A percentile compares a stretch with the other conserved stretches of the same genome.
Evolutionary conservation across 2,329 filamentous ascomycete species (phyloP).

Genomic region (Aspergillus sp.): DNA sequence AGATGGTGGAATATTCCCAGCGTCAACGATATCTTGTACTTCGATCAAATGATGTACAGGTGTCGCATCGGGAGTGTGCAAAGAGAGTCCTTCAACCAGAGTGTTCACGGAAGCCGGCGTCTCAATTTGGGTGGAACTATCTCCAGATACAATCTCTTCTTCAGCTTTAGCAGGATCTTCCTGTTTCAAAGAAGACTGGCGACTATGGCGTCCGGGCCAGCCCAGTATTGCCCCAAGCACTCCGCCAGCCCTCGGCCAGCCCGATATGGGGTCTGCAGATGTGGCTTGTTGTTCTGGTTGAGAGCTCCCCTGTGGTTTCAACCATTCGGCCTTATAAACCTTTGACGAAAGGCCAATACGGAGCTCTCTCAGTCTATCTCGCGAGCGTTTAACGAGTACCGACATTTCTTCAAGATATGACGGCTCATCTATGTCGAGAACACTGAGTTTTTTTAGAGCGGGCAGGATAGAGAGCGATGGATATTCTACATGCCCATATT

Average conservation of each 20-base stretch:
- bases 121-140: neutral
- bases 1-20: neutral
- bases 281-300: constrained; percentile 15
- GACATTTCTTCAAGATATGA: constrained; percentile 82
- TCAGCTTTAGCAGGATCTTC: neutral
- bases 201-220: constrained; percentile 2
- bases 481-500: constrained; percentile 66
- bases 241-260: constrained; percentile 36
- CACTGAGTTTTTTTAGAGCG: constrained; percentile 70
- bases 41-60: neutral
- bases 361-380: constrained; percentile 66
- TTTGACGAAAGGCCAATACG: constrained; percentile 67
- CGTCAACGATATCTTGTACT: neutral
- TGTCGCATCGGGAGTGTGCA: neutral
- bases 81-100: neutral
- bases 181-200: constrained; percentile 1
- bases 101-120: neutral
- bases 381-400: constrained; percentile 70
- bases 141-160: neutral
- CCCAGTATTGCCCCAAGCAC: constrained; percentile 32
- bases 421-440: constrained; percentile 80
- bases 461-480: constrained; percentile 79
- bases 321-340: constrained; percentile 27
- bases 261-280: constrained; percentile 8
- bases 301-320: constrained; percentile 24